Evolutionary conservation across 306 rosid genomes (phyloP).

Genomic region (Trichosanthes truncata): DNA sequence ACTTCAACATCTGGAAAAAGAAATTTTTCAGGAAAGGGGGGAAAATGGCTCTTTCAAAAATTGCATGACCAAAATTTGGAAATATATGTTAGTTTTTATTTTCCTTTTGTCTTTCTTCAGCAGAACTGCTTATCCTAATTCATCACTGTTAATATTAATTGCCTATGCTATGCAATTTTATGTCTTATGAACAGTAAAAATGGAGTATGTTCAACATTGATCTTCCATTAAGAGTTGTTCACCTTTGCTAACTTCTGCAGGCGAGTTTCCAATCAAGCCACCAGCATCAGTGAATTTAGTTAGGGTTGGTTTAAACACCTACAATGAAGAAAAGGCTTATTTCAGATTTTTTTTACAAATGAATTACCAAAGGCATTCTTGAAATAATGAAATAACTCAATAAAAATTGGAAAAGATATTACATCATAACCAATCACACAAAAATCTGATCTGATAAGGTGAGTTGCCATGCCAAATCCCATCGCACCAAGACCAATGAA

Average conservation of each 20-base stretch:
- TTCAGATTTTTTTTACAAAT: background rate
- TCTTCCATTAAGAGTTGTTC: background rate
- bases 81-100: background rate
- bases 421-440: constrained; percentile 78
- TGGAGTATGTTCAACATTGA: background rate
- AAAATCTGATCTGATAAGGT: constrained; percentile 61
- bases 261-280: constrained; percentile 73
- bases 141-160: background rate
- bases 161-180: background rate
- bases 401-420: constrained; percentile 30
- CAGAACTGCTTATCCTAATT: background rate
- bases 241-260: constrained; percentile 88
- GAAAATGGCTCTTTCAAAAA: background rate
- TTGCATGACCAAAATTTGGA: background rate
- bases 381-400: constrained; percentile 5
- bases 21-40: background rate
- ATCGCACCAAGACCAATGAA: constrained; percentile 98
- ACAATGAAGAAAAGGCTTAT: constrained; percentile 10
- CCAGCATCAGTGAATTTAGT: constrained; percentile 59
- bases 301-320: constrained; percentile 81
- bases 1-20: constrained; percentile 62
- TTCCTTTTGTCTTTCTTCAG: background rate
- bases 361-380: background rate
- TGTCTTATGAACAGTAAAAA: background rate
- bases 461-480: constrained; percentile 99